Evolutionary conservation across 495 filamentous ascomycete species (phyloP).

Genomic region (Aspergillus heteromorphus): DNA sequence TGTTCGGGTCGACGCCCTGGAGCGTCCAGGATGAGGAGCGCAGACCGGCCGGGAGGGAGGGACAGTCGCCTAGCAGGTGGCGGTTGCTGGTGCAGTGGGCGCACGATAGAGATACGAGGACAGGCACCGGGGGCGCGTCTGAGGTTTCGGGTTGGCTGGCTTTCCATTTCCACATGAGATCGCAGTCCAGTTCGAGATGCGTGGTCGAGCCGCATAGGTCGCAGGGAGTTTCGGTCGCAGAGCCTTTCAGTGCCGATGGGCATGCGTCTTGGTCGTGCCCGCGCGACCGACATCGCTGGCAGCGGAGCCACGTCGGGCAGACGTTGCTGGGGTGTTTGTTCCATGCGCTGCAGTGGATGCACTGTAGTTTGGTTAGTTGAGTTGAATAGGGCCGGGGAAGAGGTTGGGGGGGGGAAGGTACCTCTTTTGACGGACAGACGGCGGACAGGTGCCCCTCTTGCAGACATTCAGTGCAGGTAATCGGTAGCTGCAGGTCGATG

Average conservation of each 20-base stretch:
- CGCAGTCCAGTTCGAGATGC: constrained; percentile 42
- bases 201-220: constrained; percentile 38
- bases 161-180: constrained; percentile 40
- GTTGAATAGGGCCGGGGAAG: too few species aligned
- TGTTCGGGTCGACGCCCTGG: constrained; percentile 27
- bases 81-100: constrained; percentile 40
- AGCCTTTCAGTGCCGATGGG: constrained; percentile 32
- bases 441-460: constrained; percentile 40
- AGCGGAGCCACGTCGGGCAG: constrained; percentile 40
- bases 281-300: constrained; percentile 41
- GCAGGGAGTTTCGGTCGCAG: constrained; percentile 36
- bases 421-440: constrained; percentile 42
- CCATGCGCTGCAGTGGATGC: constrained; percentile 38
- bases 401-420: constrained; percentile 15
- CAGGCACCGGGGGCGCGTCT: constrained; percentile 17
- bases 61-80: constrained; percentile 47
- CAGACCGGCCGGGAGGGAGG: constrained; percentile 17
- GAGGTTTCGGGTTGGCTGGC: constrained; percentile 19
- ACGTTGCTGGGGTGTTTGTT: constrained; percentile 30
- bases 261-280: constrained; percentile 39
- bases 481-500: constrained; percentile 59
- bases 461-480: constrained; percentile 45
- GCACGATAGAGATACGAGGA: constrained; percentile 43
- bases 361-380: constrained; percentile 27
- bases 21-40: constrained; percentile 32